Base-by-base conservation (phyloP, 345 rosid species). In the Pistacia vera region DNA sequence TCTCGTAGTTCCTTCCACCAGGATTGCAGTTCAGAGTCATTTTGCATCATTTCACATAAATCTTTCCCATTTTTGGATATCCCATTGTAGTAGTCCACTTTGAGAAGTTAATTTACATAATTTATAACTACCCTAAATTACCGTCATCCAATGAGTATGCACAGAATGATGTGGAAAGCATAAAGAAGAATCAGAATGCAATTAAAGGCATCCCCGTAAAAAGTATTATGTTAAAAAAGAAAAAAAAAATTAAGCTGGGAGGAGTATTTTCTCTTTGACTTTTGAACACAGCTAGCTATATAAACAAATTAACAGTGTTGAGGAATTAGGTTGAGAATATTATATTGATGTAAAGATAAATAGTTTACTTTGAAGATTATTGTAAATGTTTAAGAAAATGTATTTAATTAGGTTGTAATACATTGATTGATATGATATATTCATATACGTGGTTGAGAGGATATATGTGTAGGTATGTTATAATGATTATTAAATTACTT, bases 351-450 rank as follows among this genome's bases (percentile, higher is more conserved):
- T 0, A 22, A 22, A 22, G 22, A 22, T 22, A 22, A 22, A 22
- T 22, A 22, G 22, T 0, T 22, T 22, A 22, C 0, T 22, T 22
- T 22, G 22, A 22, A 22, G 22, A 22, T 22, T 22, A 22, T 0
- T 22, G 22, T 0, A 22, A 22, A 22, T 22, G 22, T 22, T 22
- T 22, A 22, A 0, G 98, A 94, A 77, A 94, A 84, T 94, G 90
- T 28, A 97, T 94, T 79, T 94, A 94, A 80, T n/a, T n/a, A n/a
- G n/a, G n/a, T n/a, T n/a, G n/a, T n/a, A n/a, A n/a, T n/a, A n/a
- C n/a, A n/a, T n/a, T n/a, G n/a, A n/a, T n/a, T n/a, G n/a, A n/a
- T n/a, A n/a, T n/a, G n/a, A n/a, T n/a, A n/a, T n/a, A n/a, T n/a
- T n/a, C n/a, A n/a, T n/a, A n/a, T n/a, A n/a, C n/a, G n/a, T n/a